phyloP scores from a whole-genome alignment of 73 alveolate genomes.

The Uronychia setigera region DNA sequence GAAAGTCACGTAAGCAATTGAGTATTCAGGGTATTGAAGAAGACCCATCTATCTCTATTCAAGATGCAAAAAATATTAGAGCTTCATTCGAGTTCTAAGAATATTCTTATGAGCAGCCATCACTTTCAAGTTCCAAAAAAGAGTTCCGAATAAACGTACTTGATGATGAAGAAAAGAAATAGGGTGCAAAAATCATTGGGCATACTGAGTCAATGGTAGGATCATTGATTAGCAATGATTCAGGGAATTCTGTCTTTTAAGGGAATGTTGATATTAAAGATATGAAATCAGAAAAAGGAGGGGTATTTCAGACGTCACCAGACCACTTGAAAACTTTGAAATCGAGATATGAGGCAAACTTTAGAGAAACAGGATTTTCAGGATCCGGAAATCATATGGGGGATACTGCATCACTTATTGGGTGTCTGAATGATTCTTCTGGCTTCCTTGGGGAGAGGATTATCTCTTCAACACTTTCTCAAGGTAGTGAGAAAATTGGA shows the following conservation, averaged over 20 bases:
- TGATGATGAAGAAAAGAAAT: neutral
- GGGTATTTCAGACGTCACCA: neutral
- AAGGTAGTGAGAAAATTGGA: neutral
- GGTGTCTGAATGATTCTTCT: neutral
- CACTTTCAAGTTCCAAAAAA: neutral
- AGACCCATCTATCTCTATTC: neutral
- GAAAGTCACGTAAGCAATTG: neutral
- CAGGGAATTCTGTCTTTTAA: neutral
- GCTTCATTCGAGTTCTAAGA: neutral
- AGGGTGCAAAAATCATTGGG: neutral
- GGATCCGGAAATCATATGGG: too few species aligned
- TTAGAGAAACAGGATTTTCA: too few species aligned
- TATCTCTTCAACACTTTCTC: neutral
- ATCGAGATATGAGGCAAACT: too few species aligned
- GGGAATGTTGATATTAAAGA: neutral
- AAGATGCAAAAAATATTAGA: neutral
- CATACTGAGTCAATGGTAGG: neutral
- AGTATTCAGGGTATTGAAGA: neutral
- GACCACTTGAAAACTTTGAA: too few species aligned
- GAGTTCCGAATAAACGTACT: neutral
- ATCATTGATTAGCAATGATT: neutral
- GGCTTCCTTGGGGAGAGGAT: neutral
- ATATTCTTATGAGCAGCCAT: neutral
- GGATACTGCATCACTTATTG: too few species aligned
- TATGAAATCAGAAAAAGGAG: neutral